phyloP scores from a whole-genome alignment of 2,329 filamentous ascomycete genomes.

The Penicillium janthinellum region DNA sequence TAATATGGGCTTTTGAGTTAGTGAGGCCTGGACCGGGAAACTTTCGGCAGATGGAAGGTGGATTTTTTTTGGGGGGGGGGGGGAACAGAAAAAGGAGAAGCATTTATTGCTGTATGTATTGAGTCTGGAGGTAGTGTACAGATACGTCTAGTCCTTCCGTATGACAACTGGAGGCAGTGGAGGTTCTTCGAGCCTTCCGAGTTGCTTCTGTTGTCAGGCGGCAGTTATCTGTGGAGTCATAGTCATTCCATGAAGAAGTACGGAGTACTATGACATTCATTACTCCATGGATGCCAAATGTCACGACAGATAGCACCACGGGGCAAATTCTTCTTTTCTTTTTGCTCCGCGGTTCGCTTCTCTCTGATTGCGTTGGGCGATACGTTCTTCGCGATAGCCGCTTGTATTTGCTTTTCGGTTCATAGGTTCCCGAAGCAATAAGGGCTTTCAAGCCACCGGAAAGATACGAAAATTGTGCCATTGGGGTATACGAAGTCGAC shows the following conservation, averaged over 20 bases:
- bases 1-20: not conserved
- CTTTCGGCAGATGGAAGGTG: slow-evolving; percentile 24
- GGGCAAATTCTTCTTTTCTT: not conserved
- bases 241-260: not conserved
- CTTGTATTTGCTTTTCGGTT: not conserved
- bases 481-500: not conserved
- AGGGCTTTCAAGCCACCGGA: not conserved
- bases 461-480: not conserved
- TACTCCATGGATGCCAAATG: not conserved
- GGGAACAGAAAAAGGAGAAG: not conserved
- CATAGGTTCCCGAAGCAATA: not conserved
- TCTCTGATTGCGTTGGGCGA: not conserved
- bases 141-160: not conserved
- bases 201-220: not conserved
- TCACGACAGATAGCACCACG: not conserved
- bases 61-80: not conserved
- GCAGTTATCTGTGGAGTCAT: not conserved
- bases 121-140: not conserved
- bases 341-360: not conserved
- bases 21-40: slow-evolving; percentile 22
- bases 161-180: too few relatives aligned
- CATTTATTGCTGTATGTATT: not conserved
- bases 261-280: not conserved
- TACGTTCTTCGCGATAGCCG: not conserved
- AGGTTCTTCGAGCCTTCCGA: not conserved